A percentile compares a stretch with the other conserved stretches of the same genome.
Conservation (phyloP, 495 filamentous ascomycete genomes). For the Penicillium arizonense region DNA sequence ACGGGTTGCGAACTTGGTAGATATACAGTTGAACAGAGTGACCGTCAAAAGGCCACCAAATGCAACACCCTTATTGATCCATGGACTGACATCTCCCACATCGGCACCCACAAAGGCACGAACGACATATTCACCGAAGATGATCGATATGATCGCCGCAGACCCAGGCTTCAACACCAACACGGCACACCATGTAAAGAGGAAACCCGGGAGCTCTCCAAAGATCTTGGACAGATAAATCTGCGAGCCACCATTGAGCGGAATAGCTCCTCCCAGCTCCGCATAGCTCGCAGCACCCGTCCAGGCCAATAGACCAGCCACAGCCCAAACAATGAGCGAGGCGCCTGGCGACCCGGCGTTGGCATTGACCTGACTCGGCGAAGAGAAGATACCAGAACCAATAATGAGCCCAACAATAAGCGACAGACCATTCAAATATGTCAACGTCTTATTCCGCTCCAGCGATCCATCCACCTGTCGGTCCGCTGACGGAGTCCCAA, state of each 20-base stretch:
- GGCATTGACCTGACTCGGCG: conserved; percentile 87
- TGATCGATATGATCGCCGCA: conserved; percentile 92
- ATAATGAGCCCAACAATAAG: conserved; percentile 92
- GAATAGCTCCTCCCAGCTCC: conserved; percentile 93
- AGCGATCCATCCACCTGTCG: conserved; percentile 58
- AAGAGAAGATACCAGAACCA: conserved; percentile 96
- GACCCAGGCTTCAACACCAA: conserved; percentile 91
- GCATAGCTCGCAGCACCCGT: conserved; percentile 96
- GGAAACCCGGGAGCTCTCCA: conserved; percentile 85
- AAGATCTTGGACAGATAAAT: conserved; percentile 95
- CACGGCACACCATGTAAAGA: conserved; percentile 95
- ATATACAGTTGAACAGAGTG: conserved; percentile 84
- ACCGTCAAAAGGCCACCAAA: conserved; percentile 71
- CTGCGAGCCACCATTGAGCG: conserved; percentile 90
- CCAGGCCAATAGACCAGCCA: conserved; percentile 91
- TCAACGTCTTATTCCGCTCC: conserved; percentile 93
- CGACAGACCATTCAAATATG: conserved; percentile 89
- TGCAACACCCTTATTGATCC: conserved; percentile 90
- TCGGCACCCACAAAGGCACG: conserved; percentile 81
- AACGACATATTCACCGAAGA: conserved; percentile 96
- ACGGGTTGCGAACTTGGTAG: conserved; percentile 80
- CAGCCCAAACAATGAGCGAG: conserved; percentile 81
- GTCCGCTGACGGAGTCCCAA: conserved; percentile 67
- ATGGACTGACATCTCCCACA: conserved; percentile 68
- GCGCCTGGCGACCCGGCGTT: conserved; percentile 93